A percentile compares a stretch with the other conserved stretches of the same genome.
These are phyloP conservation scores for Sporisorium iseilematis-ciliati DNA, from an alignment of 1,284 basidiomycete genomes.

Conservation along the genomic window DNA sequence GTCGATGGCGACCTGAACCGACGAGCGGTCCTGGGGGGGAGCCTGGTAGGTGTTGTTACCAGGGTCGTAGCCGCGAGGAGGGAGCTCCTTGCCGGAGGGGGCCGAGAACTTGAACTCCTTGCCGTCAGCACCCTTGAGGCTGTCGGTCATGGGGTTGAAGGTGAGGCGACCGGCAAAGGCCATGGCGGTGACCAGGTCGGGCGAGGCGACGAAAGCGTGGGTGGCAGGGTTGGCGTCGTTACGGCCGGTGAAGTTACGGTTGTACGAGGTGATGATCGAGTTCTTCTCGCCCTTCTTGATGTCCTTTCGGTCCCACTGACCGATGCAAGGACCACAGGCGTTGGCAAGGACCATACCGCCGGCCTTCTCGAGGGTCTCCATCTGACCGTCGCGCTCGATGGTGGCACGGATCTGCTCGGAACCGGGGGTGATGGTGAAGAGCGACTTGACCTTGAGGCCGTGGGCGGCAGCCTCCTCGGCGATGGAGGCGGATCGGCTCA, in stretches of 20 bases:
- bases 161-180: constrained; percentile 92
- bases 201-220: constrained; percentile 97
- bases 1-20: constrained; percentile 86
- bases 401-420: constrained; percentile 98
- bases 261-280: constrained; percentile 95
- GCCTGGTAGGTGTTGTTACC: constrained; percentile 97
- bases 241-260: constrained; percentile 99
- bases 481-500: constrained; percentile 96
- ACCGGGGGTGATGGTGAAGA: constrained; percentile 97
- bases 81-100: constrained; percentile 90
- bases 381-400: constrained; percentile 94
- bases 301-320: constrained; percentile 97
- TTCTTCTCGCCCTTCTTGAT: constrained; percentile 96
- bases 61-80: constrained; percentile 92
- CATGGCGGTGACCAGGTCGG: constrained; percentile 97
- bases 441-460: constrained; percentile 89
- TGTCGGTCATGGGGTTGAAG: constrained; percentile 97
- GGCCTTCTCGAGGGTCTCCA: constrained; percentile 84
- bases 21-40: constrained; percentile 86
- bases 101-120: constrained; percentile 97
- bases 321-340: constrained; percentile 98
- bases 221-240: constrained; percentile 99
- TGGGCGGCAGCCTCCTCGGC: constrained; percentile 87
- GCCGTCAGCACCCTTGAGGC: constrained; percentile 88
- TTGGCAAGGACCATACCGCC: constrained; percentile 97